Percentiles rank a stretch among this genome's conserved stretches.
phyloP scores from a whole-genome alignment of 2,329 filamentous ascomycete species.

The Trichoderma koningiopsis region DNA sequence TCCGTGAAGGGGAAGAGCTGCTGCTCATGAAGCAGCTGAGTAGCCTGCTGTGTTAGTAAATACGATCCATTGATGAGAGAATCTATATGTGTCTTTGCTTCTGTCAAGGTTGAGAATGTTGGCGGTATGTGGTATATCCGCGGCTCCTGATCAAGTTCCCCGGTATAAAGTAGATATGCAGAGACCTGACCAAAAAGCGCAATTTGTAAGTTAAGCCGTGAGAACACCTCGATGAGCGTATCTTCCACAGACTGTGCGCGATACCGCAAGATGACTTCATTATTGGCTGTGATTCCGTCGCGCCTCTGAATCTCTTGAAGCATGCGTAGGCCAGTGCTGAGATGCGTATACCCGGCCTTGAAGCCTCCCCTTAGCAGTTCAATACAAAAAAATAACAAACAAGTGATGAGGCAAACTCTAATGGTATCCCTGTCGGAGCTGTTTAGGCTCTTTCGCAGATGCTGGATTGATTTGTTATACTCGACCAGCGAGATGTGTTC shows the following conservation, averaged over 20 bases:
- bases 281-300: slow-evolving; percentile 2
- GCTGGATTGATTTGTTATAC: slow-evolving; percentile 44
- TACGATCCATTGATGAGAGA: slow-evolving; percentile 16
- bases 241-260: slow-evolving; percentile 24
- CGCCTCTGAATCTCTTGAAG: slow-evolving; percentile 30
- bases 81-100: slow-evolving; percentile 19
- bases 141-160: slow-evolving; percentile 25
- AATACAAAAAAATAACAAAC: slow-evolving; percentile 44
- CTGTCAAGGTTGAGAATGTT: slow-evolving; percentile 3
- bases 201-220: slow-evolving; percentile 35
- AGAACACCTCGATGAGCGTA: slow-evolving; percentile 33
- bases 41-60: not conserved
- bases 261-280: slow-evolving; percentile 24
- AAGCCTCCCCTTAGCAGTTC: slow-evolving; percentile 43
- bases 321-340: slow-evolving; percentile 37
- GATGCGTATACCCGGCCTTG: slow-evolving; percentile 34
- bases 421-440: slow-evolving; percentile 34
- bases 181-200: slow-evolving; percentile 36
- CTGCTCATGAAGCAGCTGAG: not conserved
- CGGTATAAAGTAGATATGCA: slow-evolving; percentile 21
- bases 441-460: slow-evolving; percentile 37
- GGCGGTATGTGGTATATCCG: slow-evolving; percentile 15
- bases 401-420: slow-evolving; percentile 44
- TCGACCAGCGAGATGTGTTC: slow-evolving; percentile 37
- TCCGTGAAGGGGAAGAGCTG: not conserved